These are phyloP conservation scores for Pyronema domesticum DNA, from an alignment of 495 filamentous ascomycete genomes.

Conservation along the genomic window DNA sequence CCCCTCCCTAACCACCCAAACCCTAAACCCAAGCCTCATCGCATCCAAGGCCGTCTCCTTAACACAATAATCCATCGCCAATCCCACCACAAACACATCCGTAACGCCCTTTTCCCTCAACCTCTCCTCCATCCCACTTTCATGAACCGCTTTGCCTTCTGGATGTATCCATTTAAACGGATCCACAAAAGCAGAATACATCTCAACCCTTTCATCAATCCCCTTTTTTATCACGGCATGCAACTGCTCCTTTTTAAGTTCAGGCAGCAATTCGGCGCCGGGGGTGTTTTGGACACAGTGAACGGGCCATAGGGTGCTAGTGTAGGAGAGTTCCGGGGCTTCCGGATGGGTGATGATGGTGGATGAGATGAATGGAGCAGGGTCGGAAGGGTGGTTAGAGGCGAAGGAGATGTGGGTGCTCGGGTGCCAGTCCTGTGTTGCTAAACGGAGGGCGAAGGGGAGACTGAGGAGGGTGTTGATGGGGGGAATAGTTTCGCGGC, in stretches of 20 bases:
- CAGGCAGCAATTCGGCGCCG: constrained; percentile 58
- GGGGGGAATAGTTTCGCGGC: constrained; percentile 45
- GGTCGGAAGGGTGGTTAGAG: constrained; percentile 45
- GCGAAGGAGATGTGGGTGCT: constrained; percentile 76
- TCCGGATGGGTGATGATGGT: constrained; percentile 49
- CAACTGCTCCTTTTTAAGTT: constrained; percentile 43
- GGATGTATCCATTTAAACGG: constrained; percentile 41
- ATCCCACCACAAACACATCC: constrained; percentile 63
- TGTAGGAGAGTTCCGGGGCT: constrained; percentile 43
- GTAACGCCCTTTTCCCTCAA: constrained; percentile 44
- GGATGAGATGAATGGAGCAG: constrained; percentile 41
- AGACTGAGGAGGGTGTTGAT: constrained; percentile 62
- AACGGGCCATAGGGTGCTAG: constrained; percentile 64
- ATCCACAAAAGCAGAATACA: constrained; percentile 79
- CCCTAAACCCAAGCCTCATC: constrained; percentile 53
- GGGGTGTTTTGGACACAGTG: constrained; percentile 66
- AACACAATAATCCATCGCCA: constrained; percentile 86
- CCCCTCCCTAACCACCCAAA: constrained; percentile 61
- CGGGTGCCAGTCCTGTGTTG: constrained; percentile 85
- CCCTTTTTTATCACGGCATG: constrained; percentile 64
- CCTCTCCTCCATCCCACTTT: constrained; percentile 34
- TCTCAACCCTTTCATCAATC: constrained; percentile 52
- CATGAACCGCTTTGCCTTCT: constrained; percentile 14
- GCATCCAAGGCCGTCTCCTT: constrained; percentile 63
- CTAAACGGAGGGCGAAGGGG: constrained; percentile 56